Conservation (phyloP, 345 rosid species). For the Murraya koenigii region DNA sequence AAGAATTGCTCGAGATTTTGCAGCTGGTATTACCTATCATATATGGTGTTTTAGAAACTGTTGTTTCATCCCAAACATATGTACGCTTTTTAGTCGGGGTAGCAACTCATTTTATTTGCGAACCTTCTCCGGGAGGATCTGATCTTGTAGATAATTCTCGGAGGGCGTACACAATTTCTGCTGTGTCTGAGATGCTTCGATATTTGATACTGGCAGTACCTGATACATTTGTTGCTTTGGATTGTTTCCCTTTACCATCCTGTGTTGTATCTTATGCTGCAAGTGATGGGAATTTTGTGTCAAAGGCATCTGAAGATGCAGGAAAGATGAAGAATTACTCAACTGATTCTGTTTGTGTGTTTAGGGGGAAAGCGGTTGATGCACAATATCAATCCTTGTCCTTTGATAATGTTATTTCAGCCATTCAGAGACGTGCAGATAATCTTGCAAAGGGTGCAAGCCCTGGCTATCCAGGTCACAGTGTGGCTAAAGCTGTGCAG, state of each 20-base stretch:
- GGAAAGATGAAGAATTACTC: conserved; percentile 57
- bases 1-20: conserved; percentile 70
- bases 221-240: conserved; percentile 90
- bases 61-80: conserved; percentile 82
- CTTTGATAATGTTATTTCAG: conserved; percentile 64
- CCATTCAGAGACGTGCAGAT: conserved; percentile 72
- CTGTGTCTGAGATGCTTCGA: conserved; percentile 86
- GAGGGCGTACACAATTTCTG: conserved; percentile 86
- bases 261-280: conserved; percentile 64
- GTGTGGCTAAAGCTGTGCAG: conserved; percentile 85
- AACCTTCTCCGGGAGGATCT: conserved; percentile 91
- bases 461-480: conserved; percentile 62
- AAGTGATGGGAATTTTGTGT: conserved; percentile 62
- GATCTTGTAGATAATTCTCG: conserved; percentile 95
- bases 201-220: conserved; percentile 89
- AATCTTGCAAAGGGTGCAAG: conserved; percentile 72
- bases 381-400: conserved; percentile 72
- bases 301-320: conserved; percentile 66
- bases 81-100: conserved; percentile 71
- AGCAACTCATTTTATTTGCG: conserved; percentile 76
- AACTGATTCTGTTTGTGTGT: conserved; percentile 43
- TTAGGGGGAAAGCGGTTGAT: conserved; percentile 66
- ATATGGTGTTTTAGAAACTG: conserved; percentile 79
- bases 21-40: conserved; percentile 89
- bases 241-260: conserved; percentile 91